These are phyloP conservation scores for Berkeleyomyces rouxiae DNA, from an alignment of 2,329 filamentous ascomycete species.

Conservation along the genomic window DNA sequence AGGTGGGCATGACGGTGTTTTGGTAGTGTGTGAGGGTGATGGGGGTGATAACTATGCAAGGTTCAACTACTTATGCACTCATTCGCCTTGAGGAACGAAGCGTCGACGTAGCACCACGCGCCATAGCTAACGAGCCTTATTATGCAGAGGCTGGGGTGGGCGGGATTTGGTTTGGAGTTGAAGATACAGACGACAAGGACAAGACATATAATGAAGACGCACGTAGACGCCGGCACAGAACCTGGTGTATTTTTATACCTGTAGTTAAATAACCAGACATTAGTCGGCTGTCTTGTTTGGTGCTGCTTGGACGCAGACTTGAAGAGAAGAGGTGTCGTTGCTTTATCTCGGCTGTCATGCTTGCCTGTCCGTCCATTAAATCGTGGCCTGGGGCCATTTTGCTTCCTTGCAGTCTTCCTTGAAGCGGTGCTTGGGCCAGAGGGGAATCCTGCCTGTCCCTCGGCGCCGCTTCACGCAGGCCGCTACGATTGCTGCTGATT, in stretches of 20 bases:
- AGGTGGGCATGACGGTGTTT: too few relatives aligned
- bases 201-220: too few relatives aligned
- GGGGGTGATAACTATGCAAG: too few relatives aligned
- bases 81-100: too few relatives aligned
- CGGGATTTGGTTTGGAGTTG: neutral
- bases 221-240: too few relatives aligned
- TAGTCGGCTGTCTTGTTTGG: too few relatives aligned
- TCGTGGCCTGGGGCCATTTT: neutral
- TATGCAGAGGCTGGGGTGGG: neutral
- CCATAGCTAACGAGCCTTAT: neutral
- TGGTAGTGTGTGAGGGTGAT: too few relatives aligned
- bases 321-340: slow-evolving; percentile 2
- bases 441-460: neutral
- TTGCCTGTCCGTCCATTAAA: neutral
- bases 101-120: too few relatives aligned
- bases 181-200: neutral
- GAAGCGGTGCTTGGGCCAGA: neutral
- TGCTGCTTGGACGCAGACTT: neutral
- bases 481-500: neutral
- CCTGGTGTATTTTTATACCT: too few relatives aligned
- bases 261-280: too few relatives aligned
- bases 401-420: slow-evolving; percentile 1
- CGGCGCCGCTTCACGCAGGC: neutral
- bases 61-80: too few relatives aligned
- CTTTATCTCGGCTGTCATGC: slow-evolving; percentile 3